These are phyloP conservation scores for Penicillium sp. DNA, from an alignment of 2,329 filamentous ascomycete species.

Conservation along the genomic window DNA sequence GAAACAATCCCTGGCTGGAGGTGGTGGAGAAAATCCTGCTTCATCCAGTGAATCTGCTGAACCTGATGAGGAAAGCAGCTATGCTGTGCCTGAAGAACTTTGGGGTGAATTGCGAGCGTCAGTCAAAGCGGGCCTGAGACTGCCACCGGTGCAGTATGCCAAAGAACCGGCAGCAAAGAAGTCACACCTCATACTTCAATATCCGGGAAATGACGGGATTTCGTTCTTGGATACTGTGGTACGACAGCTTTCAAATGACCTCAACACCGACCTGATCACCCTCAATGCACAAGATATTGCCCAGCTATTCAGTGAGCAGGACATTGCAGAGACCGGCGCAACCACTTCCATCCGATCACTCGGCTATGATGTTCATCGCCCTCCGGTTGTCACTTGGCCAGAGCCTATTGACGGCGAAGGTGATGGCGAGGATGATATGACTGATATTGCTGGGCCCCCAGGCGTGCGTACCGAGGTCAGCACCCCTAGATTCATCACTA, in stretches of 20 bases:
- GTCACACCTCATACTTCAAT: conserved; percentile 60
- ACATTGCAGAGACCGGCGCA: conserved; percentile 34
- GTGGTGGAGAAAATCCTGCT: conserved; percentile 28
- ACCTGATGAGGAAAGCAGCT: conserved; percentile 28
- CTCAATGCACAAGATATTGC: conserved; percentile 49
- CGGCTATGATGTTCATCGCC: conserved; percentile 56
- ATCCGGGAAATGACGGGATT: conserved; percentile 57
- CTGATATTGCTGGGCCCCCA: conserved; percentile 20
- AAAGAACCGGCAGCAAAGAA: conserved; percentile 52
- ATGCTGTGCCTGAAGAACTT: conserved; percentile 41
- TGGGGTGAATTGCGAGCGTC: conserved; percentile 53
- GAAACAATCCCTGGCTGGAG: conserved; percentile 12
- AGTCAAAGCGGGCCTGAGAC: conserved; percentile 51
- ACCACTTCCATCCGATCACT: conserved; percentile 44
- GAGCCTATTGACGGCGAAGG: conserved; percentile 49
- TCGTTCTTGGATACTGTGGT: conserved; percentile 61
- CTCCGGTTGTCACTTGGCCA: conserved; percentile 30
- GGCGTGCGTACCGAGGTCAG: conserved; percentile 20
- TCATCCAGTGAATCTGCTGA: conserved; percentile 15
- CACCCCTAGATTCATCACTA: conserved; percentile 34
- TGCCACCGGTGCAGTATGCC: conserved; percentile 40
- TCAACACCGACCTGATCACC: conserved; percentile 47
- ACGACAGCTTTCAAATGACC: conserved; percentile 59
- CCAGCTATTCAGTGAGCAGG: conserved; percentile 45
- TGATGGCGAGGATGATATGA: conserved; percentile 45